Base-by-base conservation (phyloP, 106 monocot species). In the Apostasia shenzhenica region DNA sequence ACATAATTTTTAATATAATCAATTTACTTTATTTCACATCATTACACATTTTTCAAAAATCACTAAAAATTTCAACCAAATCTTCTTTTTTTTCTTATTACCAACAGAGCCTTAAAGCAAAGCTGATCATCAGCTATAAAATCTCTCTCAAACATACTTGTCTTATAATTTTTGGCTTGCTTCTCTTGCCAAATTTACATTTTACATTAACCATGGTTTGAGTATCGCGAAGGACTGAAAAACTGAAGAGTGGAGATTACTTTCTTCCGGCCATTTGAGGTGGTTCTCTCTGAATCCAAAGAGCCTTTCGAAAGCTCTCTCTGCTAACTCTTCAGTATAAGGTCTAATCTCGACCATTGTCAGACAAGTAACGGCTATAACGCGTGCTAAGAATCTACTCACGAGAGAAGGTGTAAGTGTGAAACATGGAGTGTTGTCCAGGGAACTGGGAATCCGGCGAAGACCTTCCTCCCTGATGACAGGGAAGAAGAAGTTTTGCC, bases 151-250 rank as follows among this genome's bases (percentile, higher is more conserved):
- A 37, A 99, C 99, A 67, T 93, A 85, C 85, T 99, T 99, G 13
- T 93, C 99, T 78, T 76, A 54, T 99, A 99, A n/a, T n/a, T 73
- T 93, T 99, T 0, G 99, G 99, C 69, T 99, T 99, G 13, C 71
- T 78, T 97, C 95, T 57, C 80, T 82, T 82, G 44, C 89, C 84
- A 66, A 81, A 60, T 62, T 75, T 83, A 3, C 64, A 8, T n/a
- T 81, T 81, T 45, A 75, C 79, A 48, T 56, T 46, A 0, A 68
- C 11, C 40, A 26, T 1, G 2, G 45, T 9, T 14, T 67, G 70
- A 67, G 76, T 58, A 47, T 90, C 85, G n/a, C 7, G 73, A 60
- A 7, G 85, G 84, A 14, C 83, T 81, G 70, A 99, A 90, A 90
- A 10, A 99, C 90, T 1, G 82, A 89, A 44, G 92, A 83, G 70